phyloP scores from a whole-genome alignment of 345 rosid genomes.

The Luvunga scandens region DNA sequence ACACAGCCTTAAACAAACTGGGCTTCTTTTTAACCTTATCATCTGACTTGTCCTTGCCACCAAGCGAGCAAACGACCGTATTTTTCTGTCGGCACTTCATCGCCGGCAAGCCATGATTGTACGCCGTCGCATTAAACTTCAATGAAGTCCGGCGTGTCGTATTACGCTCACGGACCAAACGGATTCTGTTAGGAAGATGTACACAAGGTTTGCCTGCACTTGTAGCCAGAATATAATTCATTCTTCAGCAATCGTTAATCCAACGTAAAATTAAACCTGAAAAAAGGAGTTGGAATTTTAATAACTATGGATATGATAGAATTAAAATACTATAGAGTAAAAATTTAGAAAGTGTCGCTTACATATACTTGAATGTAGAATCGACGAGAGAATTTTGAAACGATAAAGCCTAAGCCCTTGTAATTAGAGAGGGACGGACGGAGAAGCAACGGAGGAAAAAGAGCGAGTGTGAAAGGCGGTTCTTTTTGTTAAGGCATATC shows the following conservation, averaged over 20 bases:
- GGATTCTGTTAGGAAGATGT: background rate
- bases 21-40: conserved; percentile 37
- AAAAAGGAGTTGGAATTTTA: background rate
- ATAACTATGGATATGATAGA: too few relatives aligned
- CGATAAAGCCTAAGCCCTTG: background rate
- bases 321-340: background rate
- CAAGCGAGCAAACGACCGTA: conserved; percentile 53
- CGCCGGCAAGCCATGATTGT: conserved; percentile 23
- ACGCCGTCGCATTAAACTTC: conserved; percentile 13
- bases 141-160: conserved; percentile 1
- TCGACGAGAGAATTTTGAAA: background rate
- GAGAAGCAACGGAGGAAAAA: background rate
- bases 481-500: background rate
- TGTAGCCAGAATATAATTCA: conserved; percentile 1
- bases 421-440: background rate
- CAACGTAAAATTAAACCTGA: background rate
- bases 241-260: conserved; percentile 1
- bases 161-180: background rate
- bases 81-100: conserved; percentile 23
- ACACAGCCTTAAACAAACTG: background rate
- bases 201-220: background rate
- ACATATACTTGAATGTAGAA: background rate
- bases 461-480: background rate
- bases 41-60: conserved; percentile 57
- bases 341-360: background rate